Base-by-base conservation (phyloP, 1,139 yeast genomes). In the Scheffersomyces lignicola region DNA sequence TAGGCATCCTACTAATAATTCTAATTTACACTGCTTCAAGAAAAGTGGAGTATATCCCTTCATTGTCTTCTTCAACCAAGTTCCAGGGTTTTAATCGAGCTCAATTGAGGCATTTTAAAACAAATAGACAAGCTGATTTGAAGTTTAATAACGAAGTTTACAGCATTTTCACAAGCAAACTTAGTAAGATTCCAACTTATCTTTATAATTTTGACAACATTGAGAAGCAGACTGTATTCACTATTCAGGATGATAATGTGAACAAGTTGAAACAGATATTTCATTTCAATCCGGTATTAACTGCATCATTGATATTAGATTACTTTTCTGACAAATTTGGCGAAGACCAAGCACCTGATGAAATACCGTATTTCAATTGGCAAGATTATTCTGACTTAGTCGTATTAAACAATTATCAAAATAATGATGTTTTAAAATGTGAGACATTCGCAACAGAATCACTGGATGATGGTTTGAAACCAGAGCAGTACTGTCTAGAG, bases 251-350 rank as follows among this genome's bases (percentile, higher is more conserved):
- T 18, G 12, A 18, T 26, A 17, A 22, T 11, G 21, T 21, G 18
- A 5, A 24, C 24, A 5, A 44, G 40, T n/a, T 35, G 15, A 8
- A 39, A 32, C 37, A 42, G 8, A 31, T 56, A 28, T 48, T 46
- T 10, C 39, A 45, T 9, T 61, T 49, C 35, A 66, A 62, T 40
- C 66, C 68, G 1, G 33, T 66, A 14, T 43, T 60, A 36, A 57
- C 68, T 5, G 32, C 55, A 18, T 56, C 60, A 3, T 22, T 54
- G 7, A 18, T 61, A 1, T 39, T 60, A 9, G 32, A 51, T 24
- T 40, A 55, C 34, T 34, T 58, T 22, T 28, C 40, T 4, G 34
- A 39, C 27, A 34, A 32, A 23, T 22, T 49, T 13, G 40, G 34
- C 16, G 31, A 31, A 23, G 40, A 34, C 18, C 25, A 25, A 9